phyloP scores from a whole-genome alignment of 345 rosid species.

The Eucalyptus fibrosa region DNA sequence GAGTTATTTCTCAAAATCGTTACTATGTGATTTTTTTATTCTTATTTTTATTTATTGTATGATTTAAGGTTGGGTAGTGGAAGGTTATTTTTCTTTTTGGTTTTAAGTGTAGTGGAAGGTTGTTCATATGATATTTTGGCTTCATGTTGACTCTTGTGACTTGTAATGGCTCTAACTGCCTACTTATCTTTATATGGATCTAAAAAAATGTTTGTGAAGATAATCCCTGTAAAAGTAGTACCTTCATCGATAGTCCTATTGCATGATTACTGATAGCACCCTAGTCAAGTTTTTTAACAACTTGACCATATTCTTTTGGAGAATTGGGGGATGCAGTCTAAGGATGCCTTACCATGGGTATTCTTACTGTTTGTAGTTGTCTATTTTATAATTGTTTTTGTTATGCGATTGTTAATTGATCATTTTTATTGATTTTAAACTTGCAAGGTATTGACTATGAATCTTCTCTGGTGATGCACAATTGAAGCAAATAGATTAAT shows the following conservation, averaged over 20 bases:
- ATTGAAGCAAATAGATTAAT: background rate
- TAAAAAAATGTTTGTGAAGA: background rate
- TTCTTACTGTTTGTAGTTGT: background rate
- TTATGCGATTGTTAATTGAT: background rate
- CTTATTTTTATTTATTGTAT: background rate
- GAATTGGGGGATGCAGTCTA: background rate
- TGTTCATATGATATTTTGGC: background rate
- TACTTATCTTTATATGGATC: background rate
- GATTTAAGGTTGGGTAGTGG: background rate
- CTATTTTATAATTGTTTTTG: background rate
- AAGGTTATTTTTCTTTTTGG: background rate
- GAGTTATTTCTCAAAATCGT: background rate
- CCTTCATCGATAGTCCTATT: rapidly evolving
- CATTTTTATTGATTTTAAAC: background rate
- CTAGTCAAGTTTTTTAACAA: background rate
- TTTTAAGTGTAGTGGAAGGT: background rate
- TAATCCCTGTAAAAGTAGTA: background rate
- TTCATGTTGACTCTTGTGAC: background rate
- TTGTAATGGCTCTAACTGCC: background rate
- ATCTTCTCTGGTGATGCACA: background rate
- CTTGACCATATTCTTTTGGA: background rate
- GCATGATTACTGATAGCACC: background rate
- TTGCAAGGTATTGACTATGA: background rate
- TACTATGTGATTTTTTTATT: background rate
- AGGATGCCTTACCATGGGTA: background rate